Evolutionary conservation across 169 alveolate genomes (phyloP).

Genomic region (Babesia bigemina): DNA sequence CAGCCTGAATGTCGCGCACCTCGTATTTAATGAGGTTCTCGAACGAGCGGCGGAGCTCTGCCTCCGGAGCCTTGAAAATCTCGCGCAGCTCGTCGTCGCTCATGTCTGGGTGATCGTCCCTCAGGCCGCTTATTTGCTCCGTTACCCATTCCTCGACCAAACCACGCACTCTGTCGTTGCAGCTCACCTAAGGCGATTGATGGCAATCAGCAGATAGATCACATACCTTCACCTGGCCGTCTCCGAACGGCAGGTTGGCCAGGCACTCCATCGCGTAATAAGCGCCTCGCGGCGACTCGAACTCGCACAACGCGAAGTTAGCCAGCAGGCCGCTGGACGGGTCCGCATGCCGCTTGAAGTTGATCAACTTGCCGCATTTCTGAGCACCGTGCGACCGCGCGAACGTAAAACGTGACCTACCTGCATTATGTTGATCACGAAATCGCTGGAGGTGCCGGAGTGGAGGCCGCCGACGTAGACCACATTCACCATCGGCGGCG

Average conservation of each 20-base stretch:
- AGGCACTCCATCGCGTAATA: conserved; percentile 63
- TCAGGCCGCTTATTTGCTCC: conserved; percentile 31
- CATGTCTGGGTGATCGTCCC: conserved; percentile 27
- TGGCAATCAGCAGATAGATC: neutral
- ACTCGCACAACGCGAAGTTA: conserved; percentile 63
- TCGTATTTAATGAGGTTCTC: conserved; percentile 44
- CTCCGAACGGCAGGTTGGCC: conserved; percentile 28
- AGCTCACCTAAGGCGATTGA: conserved; percentile 37
- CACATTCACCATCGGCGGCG: conserved; percentile 49
- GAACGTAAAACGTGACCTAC: conserved; percentile 1
- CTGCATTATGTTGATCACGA: conserved; percentile 64
- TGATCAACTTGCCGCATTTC: conserved; percentile 59
- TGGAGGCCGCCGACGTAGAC: conserved; percentile 66
- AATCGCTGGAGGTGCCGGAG: conserved; percentile 56
- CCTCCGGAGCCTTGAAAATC: conserved; percentile 40
- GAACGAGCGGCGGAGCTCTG: conserved; percentile 39
- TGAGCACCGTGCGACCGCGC: neutral
- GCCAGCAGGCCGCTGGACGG: conserved; percentile 67
- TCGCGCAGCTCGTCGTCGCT: conserved; percentile 39
- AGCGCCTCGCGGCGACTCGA: conserved; percentile 64
- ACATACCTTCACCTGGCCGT: conserved; percentile 53
- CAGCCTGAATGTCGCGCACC: conserved; percentile 5
- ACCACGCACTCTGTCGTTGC: conserved; percentile 60
- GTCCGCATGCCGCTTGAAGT: conserved; percentile 62
- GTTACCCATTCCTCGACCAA: conserved; percentile 57